phyloP scores from a whole-genome alignment of 1,284 basidiomycete species.

The Cutaneotrichosporon arboriforme region DNA sequence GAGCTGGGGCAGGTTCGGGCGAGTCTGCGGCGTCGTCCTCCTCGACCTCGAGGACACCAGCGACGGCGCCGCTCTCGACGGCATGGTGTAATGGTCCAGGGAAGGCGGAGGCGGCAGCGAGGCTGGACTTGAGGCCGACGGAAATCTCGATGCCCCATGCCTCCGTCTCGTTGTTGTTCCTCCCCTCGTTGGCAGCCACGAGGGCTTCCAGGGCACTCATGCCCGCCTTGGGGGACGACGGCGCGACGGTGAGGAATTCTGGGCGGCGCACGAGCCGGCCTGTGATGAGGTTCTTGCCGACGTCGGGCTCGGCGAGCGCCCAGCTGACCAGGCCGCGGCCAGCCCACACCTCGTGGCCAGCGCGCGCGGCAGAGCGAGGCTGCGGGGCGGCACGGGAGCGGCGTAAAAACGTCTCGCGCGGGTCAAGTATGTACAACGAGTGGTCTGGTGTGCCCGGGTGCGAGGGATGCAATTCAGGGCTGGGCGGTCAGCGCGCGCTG shows the following conservation, averaged over 20 bases:
- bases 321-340: conserved; percentile 42
- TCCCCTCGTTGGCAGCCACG: conserved; percentile 12
- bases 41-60: neutral
- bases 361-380: conserved; percentile 14
- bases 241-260: conserved; percentile 2
- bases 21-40: neutral
- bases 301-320: conserved; percentile 38
- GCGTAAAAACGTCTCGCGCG: conserved; percentile 40
- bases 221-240: conserved; percentile 1
- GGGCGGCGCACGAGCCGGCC: conserved; percentile 28
- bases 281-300: conserved; percentile 43
- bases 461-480: conserved; percentile 40
- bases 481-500: conserved; percentile 14
- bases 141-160: conserved; percentile 43
- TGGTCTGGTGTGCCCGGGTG: conserved; percentile 32
- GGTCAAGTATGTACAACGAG: conserved; percentile 43
- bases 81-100: conserved; percentile 14
- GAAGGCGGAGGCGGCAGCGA: neutral
- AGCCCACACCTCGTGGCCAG: conserved; percentile 36
- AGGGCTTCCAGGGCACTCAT: conserved; percentile 33
- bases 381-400: conserved; percentile 23
- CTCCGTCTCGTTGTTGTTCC: conserved; percentile 7
- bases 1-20: neutral
- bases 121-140: conserved; percentile 30
- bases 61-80: conserved; percentile 10